Evolutionary conservation across 2,329 filamentous ascomycete species (phyloP).

Genomic region (Lasiodiplodia gonubiensis): DNA sequence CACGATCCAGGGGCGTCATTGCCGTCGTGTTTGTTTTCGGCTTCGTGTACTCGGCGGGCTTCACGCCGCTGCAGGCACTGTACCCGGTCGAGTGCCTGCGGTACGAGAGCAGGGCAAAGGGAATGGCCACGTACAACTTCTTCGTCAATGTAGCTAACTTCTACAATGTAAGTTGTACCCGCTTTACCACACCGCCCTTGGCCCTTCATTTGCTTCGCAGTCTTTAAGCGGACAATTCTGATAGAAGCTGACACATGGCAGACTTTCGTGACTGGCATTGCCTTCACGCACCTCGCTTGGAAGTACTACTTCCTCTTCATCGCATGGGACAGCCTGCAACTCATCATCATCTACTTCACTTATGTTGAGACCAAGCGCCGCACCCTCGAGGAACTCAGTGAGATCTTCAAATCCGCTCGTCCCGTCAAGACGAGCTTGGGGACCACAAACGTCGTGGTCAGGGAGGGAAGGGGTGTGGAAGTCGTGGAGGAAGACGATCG

Average conservation of each 20-base stretch:
- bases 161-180: constrained; percentile 41
- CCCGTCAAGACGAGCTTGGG: constrained; percentile 47
- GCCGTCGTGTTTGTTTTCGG: constrained; percentile 42
- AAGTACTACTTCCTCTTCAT: constrained; percentile 51
- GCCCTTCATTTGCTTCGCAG: background rate
- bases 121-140: constrained; percentile 56
- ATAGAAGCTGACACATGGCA: background rate
- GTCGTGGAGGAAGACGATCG: background rate
- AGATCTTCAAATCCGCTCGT: constrained; percentile 49
- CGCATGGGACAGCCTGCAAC: constrained; percentile 51
- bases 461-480: constrained; percentile 6
- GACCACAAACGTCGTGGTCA: constrained; percentile 33
- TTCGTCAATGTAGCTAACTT: constrained; percentile 53
- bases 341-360: constrained; percentile 46
- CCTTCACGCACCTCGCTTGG: constrained; percentile 46
- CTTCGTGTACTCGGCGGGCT: constrained; percentile 41
- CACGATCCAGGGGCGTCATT: constrained; percentile 18
- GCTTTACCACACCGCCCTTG: no score
- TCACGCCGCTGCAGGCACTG: constrained; percentile 52
- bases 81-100: constrained; percentile 58
- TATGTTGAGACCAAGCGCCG: constrained; percentile 47
- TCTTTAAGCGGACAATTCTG: background rate
- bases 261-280: constrained; percentile 52
- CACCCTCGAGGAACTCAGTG: constrained; percentile 54
- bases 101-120: constrained; percentile 56